Evolutionary conservation across 2,329 filamentous ascomycete genomes (phyloP).

Genomic region (Alternaria sp.): DNA sequence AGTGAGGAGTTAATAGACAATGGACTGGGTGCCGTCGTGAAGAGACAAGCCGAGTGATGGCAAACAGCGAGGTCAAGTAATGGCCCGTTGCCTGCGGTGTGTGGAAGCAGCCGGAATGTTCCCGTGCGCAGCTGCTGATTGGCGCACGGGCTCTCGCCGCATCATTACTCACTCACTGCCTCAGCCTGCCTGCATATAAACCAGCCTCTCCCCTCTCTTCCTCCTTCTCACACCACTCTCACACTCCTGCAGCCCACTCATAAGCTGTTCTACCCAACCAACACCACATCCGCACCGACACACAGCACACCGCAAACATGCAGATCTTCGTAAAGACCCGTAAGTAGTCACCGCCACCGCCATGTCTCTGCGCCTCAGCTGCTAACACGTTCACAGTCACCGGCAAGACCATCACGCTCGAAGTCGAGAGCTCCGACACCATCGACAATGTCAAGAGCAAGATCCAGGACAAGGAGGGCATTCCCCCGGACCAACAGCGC

Average conservation of each 20-base stretch:
- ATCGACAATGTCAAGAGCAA: constrained; percentile 98
- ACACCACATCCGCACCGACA: constrained; percentile 47
- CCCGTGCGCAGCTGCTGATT: constrained; percentile 34
- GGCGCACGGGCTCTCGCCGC: constrained; percentile 40
- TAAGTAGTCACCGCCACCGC: constrained; percentile 60
- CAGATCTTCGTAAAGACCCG: constrained; percentile 98
- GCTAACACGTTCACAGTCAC: constrained; percentile 59
- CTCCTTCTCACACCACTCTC: constrained; percentile 25
- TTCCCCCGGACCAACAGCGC: constrained; percentile 95
- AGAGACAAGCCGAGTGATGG: constrained; percentile 19
- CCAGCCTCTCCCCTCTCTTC: constrained; percentile 22
- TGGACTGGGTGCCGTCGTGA: neutral
- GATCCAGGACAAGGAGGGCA: constrained; percentile 98
- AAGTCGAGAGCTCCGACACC: constrained; percentile 77
- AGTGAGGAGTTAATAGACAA: neutral
- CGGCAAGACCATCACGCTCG: constrained; percentile 71
- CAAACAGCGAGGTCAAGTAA: constrained; percentile 11
- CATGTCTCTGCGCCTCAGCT: constrained; percentile 14
- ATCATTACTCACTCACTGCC: constrained; percentile 47
- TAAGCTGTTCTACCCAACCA: constrained; percentile 13
- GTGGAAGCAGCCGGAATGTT: constrained; percentile 41
- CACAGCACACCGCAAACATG: constrained; percentile 74
- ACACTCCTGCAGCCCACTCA: constrained; percentile 8
- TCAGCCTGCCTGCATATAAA: constrained; percentile 41
- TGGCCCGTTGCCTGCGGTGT: constrained; percentile 11